Evolutionary conservation across 345 rosid genomes (phyloP).

Genomic region (Durio zibethinus): DNA sequence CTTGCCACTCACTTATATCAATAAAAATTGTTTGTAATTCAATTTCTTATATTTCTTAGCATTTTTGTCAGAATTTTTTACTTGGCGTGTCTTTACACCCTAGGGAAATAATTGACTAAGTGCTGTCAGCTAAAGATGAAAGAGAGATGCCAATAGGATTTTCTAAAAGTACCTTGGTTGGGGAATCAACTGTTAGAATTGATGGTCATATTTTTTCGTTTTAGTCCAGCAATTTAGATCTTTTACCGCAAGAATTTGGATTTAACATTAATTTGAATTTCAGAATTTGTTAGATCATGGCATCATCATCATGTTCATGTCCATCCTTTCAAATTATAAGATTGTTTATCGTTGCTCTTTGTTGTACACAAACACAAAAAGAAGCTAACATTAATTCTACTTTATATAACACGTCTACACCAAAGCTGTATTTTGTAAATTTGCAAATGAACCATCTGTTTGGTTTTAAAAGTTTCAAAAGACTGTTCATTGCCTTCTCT

Average conservation of each 20-base stretch:
- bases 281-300: background rate
- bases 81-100: background rate
- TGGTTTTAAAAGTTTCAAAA: background rate
- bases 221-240: background rate
- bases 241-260: background rate
- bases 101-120: background rate
- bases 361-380: background rate
- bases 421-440: background rate
- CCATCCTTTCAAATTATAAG: background rate
- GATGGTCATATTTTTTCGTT: background rate
- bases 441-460: background rate
- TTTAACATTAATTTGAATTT: background rate
- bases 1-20: background rate
- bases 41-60: background rate
- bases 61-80: background rate
- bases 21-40: background rate
- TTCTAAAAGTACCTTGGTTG: background rate
- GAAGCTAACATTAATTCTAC: background rate
- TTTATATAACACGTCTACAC: background rate
- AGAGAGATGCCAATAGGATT: background rate
- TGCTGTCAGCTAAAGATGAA: background rate
- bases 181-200: background rate
- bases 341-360: constrained; percentile 4
- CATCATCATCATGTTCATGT: background rate
- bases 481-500: background rate